Evolutionary conservation across 225 moss, liverwort and hornwort species (phyloP).

Genomic region (Antitrichia curtipendula): DNA sequence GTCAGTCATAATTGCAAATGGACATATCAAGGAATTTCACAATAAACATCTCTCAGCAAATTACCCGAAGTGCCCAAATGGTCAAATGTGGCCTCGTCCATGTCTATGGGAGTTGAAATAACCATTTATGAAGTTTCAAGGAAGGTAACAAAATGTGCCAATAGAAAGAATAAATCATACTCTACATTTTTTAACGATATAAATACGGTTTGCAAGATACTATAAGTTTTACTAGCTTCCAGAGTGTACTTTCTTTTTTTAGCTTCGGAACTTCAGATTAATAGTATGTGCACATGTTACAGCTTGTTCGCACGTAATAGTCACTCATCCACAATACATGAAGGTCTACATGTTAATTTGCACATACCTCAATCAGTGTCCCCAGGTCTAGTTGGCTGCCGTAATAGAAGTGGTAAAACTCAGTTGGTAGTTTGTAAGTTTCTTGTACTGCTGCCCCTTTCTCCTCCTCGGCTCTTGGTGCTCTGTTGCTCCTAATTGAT

Average conservation of each 20-base stretch:
- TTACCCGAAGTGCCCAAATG: neutral
- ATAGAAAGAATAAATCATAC: neutral
- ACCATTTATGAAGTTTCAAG: neutral
- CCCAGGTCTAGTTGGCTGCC: conserved; percentile 82
- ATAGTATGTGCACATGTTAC: neutral
- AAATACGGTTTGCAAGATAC: neutral
- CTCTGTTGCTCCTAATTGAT: neutral
- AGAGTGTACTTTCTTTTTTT: neutral
- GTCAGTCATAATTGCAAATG: neutral
- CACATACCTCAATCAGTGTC: conserved; percentile 68
- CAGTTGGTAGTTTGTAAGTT: conserved; percentile 61
- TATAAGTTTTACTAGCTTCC: neutral
- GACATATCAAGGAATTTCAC: neutral
- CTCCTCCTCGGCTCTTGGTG: conserved; percentile 7
- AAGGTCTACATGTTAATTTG: neutral
- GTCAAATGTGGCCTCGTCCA: neutral
- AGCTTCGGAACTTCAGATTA: neutral
- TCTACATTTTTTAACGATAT: neutral
- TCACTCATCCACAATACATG: neutral
- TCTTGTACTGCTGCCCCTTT: conserved; percentile 14
- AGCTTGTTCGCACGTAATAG: neutral
- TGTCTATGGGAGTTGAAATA: neutral
- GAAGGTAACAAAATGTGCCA: neutral
- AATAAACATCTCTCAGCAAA: neutral
- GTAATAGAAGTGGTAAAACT: conserved; percentile 76